Evolutionary conservation across 208 protist species (phyloP).

Genomic region (Leishmania tropica): DNA sequence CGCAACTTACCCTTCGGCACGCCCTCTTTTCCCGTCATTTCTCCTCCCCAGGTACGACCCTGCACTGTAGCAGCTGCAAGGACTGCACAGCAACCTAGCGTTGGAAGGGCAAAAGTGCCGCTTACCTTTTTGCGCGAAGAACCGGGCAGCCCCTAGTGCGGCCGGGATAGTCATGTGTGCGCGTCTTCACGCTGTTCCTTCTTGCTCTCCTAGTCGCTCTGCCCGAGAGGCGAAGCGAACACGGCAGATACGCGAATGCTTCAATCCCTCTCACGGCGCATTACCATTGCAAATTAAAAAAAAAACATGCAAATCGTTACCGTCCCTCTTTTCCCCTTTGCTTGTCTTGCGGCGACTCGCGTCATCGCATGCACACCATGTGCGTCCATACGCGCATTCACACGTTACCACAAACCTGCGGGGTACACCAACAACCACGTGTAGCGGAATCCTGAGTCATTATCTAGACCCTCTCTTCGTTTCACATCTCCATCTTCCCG

Average conservation of each 20-base stretch:
- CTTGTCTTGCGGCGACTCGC: slow-evolving; percentile 1
- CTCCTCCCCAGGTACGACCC: neutral
- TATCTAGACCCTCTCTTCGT: neutral
- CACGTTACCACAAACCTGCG: neutral
- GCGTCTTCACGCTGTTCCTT: neutral
- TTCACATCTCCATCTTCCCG: neutral
- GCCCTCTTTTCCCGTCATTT: neutral
- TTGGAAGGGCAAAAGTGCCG: neutral
- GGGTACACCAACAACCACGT: neutral
- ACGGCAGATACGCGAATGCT: neutral
- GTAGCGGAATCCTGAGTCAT: neutral
- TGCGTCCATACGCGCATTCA: neutral
- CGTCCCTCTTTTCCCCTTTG: neutral
- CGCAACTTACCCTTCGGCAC: neutral
- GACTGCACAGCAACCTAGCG: neutral
- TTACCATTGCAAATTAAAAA: neutral
- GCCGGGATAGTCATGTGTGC: neutral
- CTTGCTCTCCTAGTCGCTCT: neutral
- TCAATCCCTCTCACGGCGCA: neutral
- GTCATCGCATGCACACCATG: neutral
- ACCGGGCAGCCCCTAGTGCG: neutral
- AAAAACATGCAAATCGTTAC: neutral
- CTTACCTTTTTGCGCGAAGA: neutral
- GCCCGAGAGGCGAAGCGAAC: neutral
- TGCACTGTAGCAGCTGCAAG: neutral